Evolutionary conservation across 306 rosid species (phyloP).

Genomic region (Lagenaria siceraria): DNA sequence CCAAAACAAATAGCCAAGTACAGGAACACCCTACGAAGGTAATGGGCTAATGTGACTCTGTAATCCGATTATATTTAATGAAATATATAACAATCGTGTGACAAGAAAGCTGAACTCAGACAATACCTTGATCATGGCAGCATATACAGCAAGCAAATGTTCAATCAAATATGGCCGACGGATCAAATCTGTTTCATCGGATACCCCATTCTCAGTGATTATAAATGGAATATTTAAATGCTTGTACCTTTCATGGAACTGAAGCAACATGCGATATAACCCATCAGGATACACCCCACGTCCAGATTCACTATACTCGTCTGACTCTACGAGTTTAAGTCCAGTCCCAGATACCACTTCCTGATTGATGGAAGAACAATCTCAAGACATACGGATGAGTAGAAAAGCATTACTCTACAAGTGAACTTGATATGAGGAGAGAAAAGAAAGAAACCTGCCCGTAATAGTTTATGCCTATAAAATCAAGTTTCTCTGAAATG

Average conservation of each 20-base stretch:
- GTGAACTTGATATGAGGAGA: conserved; percentile 7
- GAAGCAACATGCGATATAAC: conserved; percentile 77
- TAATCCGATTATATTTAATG: conserved; percentile 1
- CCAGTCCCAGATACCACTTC: conserved; percentile 76
- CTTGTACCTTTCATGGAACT: conserved; percentile 81
- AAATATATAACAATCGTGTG: conserved; percentile 6
- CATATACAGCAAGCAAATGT: conserved; percentile 74
- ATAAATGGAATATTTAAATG: conserved; percentile 76
- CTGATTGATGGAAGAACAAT: conserved; percentile 24
- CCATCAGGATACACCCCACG: conserved; percentile 99
- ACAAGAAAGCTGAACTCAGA: conserved; percentile 6
- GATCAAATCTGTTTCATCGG: conserved; percentile 87
- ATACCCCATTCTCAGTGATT: conserved; percentile 75
- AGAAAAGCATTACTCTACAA: conserved; percentile 11
- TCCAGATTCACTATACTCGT: conserved; percentile 98
- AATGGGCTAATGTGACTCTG: neutral
- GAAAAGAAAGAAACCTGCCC: conserved; percentile 53
- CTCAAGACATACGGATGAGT: conserved; percentile 1
- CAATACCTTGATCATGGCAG: conserved; percentile 69
- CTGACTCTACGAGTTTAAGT: conserved; percentile 72
- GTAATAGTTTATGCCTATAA: conserved; percentile 84
- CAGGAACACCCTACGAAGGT: conserved; percentile 65
- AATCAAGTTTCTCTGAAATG: conserved; percentile 75
- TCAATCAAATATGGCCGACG: conserved; percentile 80
- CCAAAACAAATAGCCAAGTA: conserved; percentile 64